Evolutionary conservation across 1,284 basidiomycete genomes (phyloP).

Genomic region (Puccinia coronata): DNA sequence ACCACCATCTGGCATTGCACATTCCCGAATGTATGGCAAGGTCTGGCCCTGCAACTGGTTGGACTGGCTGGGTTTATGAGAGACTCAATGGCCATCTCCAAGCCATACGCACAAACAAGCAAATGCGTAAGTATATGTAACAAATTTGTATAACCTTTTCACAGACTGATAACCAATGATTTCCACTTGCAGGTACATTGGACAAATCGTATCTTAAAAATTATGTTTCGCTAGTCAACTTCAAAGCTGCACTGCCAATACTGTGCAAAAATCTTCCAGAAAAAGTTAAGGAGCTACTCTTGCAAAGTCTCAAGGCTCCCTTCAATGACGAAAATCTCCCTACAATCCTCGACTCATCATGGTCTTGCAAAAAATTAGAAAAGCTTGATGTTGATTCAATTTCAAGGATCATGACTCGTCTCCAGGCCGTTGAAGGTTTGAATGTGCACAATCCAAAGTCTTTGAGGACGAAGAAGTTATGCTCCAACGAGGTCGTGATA

Average conservation of each 20-base stretch:
- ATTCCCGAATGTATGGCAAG: slow-evolving; percentile 26
- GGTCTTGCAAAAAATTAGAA: neutral
- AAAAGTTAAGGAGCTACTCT: neutral
- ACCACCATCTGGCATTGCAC: slow-evolving; percentile 36
- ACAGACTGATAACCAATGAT: neutral
- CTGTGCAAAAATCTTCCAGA: neutral
- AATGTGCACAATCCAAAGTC: too few species aligned
- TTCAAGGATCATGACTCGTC: neutral
- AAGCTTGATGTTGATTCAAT: neutral
- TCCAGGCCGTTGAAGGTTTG: too few species aligned
- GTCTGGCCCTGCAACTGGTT: slow-evolving; percentile 9
- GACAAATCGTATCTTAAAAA: slow-evolving; percentile 8
- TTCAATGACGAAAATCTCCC: neutral
- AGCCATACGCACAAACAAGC: slow-evolving; percentile 38
- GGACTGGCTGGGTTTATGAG: slow-evolving; percentile 40
- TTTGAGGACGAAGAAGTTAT: neutral
- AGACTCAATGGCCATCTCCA: slow-evolving; percentile 21
- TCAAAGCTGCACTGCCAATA: neutral
- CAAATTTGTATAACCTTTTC: neutral
- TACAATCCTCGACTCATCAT: neutral
- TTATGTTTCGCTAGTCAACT: neutral
- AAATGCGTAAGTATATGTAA: slow-evolving; percentile 27
- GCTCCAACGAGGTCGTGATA: neutral
- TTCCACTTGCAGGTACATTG: neutral
- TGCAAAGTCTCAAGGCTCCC: neutral